These are phyloP conservation scores for Clarireedia hainanense DNA, from an alignment of 2,329 filamentous ascomycete species.

Conservation along the genomic window DNA sequence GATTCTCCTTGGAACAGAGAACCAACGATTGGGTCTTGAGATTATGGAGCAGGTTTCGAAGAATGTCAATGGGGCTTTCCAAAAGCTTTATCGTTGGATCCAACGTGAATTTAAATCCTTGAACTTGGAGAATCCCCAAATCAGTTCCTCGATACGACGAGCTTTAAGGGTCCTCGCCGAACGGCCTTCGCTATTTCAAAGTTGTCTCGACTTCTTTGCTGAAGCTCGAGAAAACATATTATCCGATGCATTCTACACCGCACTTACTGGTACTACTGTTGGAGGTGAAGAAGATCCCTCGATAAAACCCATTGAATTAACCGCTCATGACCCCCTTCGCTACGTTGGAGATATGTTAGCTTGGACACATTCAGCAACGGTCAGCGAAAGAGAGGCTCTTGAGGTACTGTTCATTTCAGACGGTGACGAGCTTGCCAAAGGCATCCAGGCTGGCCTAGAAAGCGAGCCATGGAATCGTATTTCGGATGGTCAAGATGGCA, in stretches of 20 bases:
- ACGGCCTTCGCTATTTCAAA: constrained; percentile 83
- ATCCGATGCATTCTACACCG: constrained; percentile 81
- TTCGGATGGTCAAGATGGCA: constrained; percentile 47
- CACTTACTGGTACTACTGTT: constrained; percentile 65
- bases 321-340: constrained; percentile 81
- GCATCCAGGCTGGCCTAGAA: constrained; percentile 69
- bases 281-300: constrained; percentile 50
- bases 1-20: constrained; percentile 79
- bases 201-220: constrained; percentile 85
- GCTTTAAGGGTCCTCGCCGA: constrained; percentile 85
- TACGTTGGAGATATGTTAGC: constrained; percentile 97
- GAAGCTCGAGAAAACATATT: constrained; percentile 81
- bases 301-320: constrained; percentile 87
- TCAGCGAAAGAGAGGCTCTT: constrained; percentile 87
- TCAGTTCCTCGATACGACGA: constrained; percentile 74
- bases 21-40: constrained; percentile 79
- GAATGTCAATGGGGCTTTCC: constrained; percentile 79
- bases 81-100: constrained; percentile 94
- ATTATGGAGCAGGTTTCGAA: constrained; percentile 88
- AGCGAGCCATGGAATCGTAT: constrained; percentile 76
- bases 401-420: constrained; percentile 88
- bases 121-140: constrained; percentile 90
- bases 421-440: constrained; percentile 78
- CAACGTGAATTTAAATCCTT: constrained; percentile 87
- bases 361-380: constrained; percentile 89